Percentiles rank a stretch among this genome's conserved stretches.
phyloP scores from a whole-genome alignment of 2,329 filamentous ascomycete genomes.

The Fusarium ramigenum region DNA sequence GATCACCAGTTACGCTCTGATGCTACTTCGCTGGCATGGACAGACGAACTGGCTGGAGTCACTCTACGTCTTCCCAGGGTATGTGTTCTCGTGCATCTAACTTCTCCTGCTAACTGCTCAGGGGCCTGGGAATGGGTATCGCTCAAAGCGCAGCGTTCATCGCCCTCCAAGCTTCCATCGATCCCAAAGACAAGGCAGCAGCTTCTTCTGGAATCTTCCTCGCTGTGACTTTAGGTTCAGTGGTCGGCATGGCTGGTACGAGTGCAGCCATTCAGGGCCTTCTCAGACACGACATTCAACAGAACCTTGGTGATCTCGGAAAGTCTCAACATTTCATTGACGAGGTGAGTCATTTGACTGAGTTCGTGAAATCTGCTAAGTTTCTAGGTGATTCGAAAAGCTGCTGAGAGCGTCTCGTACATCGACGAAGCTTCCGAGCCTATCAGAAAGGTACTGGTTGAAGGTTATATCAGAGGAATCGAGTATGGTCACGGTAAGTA shows the following conservation, averaged over 20 bases:
- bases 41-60: slow-evolving; percentile 64
- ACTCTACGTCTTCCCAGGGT: slow-evolving; percentile 65
- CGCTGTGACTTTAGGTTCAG: slow-evolving; percentile 45
- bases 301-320: slow-evolving; percentile 13
- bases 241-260: slow-evolving; percentile 51
- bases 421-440: slow-evolving; percentile 28
- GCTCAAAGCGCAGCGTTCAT: slow-evolving; percentile 54
- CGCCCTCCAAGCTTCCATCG: slow-evolving; percentile 50
- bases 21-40: slow-evolving; percentile 68
- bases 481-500: slow-evolving; percentile 30
- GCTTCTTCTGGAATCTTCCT: slow-evolving; percentile 55
- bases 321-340: slow-evolving; percentile 7
- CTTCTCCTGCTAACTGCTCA: not conserved
- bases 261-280: slow-evolving; percentile 46
- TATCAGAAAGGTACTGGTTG: slow-evolving; percentile 7
- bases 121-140: slow-evolving; percentile 51
- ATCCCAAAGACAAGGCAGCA: slow-evolving; percentile 50
- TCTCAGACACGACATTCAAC: slow-evolving; percentile 14
- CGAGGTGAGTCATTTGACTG: not conserved
- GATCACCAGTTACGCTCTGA: slow-evolving; percentile 59
- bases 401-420: slow-evolving; percentile 29
- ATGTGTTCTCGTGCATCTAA: not conserved
- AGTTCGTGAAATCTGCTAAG: not conserved
- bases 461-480: slow-evolving; percentile 29
- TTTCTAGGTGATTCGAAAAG: slow-evolving; percentile 24